Percentiles rank a stretch among this genome's conserved stretches.
Conservation (phyloP, 805 yeast species). For the Metahyphopichia silvanorum region DNA sequence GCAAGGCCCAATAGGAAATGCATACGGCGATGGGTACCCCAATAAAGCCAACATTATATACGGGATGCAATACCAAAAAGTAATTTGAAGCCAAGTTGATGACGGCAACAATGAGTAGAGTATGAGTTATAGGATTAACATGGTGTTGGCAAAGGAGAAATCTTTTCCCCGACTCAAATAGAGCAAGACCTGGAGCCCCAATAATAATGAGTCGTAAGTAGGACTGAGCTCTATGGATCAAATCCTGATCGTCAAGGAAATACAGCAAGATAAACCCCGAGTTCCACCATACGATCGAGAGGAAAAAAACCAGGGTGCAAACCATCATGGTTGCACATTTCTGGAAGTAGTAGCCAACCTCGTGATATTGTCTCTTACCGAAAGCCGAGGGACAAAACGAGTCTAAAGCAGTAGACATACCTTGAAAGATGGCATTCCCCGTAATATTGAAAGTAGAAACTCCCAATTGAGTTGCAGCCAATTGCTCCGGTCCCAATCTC, state of each 20-base stretch:
- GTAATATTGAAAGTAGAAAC: conserved; percentile 73
- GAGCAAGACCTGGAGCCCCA: conserved; percentile 70
- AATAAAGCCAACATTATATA: conserved; percentile 62
- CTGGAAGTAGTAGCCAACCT: conserved; percentile 74
- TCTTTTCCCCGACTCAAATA: conserved; percentile 73
- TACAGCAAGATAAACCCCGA: conserved; percentile 43
- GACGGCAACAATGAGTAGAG: conserved; percentile 61
- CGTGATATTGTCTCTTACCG: conserved; percentile 65
- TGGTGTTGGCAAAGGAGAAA: conserved; percentile 77
- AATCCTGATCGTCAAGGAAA: conserved; percentile 46
- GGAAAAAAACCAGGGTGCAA: conserved; percentile 9
- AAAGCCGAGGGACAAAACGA: conserved; percentile 81
- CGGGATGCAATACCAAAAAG: conserved; percentile 63
- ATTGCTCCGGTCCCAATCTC: conserved; percentile 63
- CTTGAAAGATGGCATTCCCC: conserved; percentile 63
- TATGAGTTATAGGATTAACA: conserved; percentile 73
- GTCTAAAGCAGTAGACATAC: conserved; percentile 75
- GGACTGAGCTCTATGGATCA: conserved; percentile 49
- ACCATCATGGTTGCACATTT: conserved; percentile 65
- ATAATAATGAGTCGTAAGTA: conserved; percentile 53
- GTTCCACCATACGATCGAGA: conserved; percentile 43
- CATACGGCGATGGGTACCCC: conserved; percentile 78
- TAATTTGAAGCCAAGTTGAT: conserved; percentile 60
- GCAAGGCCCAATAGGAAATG: conserved; percentile 60
- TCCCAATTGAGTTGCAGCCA: conserved; percentile 72